Conservation (phyloP, 1,284 basidiomycete genomes). For the Ustilago sp. region DNA sequence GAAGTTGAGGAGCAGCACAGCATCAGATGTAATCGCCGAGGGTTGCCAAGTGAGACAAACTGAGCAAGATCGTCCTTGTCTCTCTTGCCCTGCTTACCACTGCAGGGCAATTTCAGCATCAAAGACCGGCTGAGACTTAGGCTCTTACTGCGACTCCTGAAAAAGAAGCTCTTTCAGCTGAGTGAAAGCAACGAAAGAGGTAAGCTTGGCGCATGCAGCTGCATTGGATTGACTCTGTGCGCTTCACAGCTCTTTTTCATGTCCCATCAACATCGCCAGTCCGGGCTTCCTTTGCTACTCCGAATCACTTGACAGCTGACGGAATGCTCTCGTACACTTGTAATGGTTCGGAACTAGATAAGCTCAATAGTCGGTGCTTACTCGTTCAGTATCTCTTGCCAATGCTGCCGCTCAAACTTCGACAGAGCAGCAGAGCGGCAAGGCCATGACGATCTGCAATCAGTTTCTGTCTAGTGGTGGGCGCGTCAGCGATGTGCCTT, state of each 20-base stretch:
- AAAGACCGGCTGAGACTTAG: no score
- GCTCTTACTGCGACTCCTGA: neutral
- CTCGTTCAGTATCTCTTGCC: no score
- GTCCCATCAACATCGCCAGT: neutral
- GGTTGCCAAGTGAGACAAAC: slow-evolving; percentile 1
- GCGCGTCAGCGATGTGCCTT: no score
- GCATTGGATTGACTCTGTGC: neutral
- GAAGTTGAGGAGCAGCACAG: neutral
- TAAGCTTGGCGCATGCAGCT: neutral
- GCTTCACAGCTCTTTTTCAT: neutral
- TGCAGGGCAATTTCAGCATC: neutral
- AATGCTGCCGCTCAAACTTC: no score
- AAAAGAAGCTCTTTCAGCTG: neutral
- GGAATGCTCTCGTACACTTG: no score
- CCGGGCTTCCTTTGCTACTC: neutral
- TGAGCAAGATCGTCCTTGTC: neutral
- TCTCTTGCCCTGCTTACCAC: neutral
- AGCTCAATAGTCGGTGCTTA: no score
- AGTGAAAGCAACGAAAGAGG: neutral
- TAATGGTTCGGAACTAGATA: no score
- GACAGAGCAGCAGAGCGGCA: slow-evolving; percentile 1
- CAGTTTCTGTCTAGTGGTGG: no score
- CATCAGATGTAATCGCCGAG: slow-evolving; percentile 5
- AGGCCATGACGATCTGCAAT: slow-evolving; percentile 3
- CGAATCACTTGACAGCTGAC: no score